Percentiles rank a stretch among this genome's conserved stretches.
Conservation (phyloP, 805 yeast species). For the Lipomyces chichibuensis region DNA sequence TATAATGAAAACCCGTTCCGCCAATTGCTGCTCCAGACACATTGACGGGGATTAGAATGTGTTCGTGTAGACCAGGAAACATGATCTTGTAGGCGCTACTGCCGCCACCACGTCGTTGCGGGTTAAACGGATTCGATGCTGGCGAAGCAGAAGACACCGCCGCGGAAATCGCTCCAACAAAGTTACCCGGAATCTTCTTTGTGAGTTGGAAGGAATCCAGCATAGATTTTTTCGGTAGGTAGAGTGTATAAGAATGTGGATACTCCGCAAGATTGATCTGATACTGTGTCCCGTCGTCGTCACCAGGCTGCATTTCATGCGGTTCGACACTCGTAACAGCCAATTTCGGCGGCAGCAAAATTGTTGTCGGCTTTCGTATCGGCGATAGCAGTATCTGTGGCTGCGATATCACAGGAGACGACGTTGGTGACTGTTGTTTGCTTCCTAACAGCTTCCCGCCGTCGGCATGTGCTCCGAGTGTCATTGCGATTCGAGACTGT, state of each 20-base stretch:
- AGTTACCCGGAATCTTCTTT: constrained; percentile 20
- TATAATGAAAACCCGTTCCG: neutral
- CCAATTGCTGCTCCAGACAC: neutral
- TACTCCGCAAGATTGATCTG: neutral
- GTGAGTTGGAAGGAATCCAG: constrained; percentile 15
- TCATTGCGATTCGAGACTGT: constrained; percentile 33
- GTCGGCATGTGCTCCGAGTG: constrained; percentile 18
- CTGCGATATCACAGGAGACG: constrained; percentile 3
- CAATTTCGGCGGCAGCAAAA: neutral
- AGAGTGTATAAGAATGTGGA: neutral
- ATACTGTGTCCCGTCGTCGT: neutral
- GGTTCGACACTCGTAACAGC: neutral
- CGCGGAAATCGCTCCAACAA: constrained; percentile 29
- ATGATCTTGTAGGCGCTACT: constrained; percentile 32
- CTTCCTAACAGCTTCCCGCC: constrained; percentile 4
- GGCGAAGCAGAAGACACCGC: constrained; percentile 35
- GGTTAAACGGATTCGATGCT: constrained; percentile 33
- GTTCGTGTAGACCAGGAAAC: constrained; percentile 32
- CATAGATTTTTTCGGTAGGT: constrained; percentile 2
- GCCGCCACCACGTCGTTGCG: constrained; percentile 30
- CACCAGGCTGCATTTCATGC: neutral
- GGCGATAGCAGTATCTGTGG: neutral
- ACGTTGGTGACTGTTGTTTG: neutral
- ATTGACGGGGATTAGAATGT: constrained; percentile 25
- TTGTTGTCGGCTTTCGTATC: constrained; percentile 8